These are phyloP conservation scores for Miamiensis avidus DNA, from an alignment of 169 alveolate genomes.

Conservation along the genomic window DNA sequence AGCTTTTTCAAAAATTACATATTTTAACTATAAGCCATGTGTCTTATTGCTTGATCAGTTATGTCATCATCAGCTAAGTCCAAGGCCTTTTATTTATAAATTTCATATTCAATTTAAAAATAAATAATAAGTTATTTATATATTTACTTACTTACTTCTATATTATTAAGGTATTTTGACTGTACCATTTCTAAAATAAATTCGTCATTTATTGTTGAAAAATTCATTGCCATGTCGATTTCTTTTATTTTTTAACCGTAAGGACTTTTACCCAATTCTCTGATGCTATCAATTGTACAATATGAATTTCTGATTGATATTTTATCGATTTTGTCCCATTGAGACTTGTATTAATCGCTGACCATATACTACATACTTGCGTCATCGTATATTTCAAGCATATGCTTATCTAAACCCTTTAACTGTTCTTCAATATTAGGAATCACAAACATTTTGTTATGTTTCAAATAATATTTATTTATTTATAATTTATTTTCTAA, in stretches of 20 bases:
- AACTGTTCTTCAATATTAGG: not conserved
- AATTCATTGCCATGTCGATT: not conserved
- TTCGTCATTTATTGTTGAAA: not conserved
- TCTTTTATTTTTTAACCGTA: not conserved
- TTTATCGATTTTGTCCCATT: not conserved
- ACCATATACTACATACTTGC: not conserved
- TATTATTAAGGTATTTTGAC: not conserved
- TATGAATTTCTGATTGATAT: not conserved
- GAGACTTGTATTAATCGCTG: not conserved
- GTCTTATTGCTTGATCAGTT: not conserved
- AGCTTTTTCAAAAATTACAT: too few species aligned
- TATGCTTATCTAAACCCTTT: not conserved
- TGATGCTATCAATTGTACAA: not conserved
- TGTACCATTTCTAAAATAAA: not conserved
- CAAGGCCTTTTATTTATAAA: not conserved
- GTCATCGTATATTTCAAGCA: not conserved
- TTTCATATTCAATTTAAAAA: too few species aligned
- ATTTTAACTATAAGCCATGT: not conserved
- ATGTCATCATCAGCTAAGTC: not conserved
- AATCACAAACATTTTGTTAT: not conserved
- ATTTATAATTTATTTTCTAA: too few species aligned
- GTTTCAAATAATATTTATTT: too few species aligned
- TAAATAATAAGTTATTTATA: too few species aligned
- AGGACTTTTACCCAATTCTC: not conserved
- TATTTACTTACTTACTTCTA: not conserved